A percentile compares a stretch with the other conserved stretches of the same genome.
Conservation (phyloP, 1,284 basidiomycete genomes). For the Ganoderma lingzhi region DNA sequence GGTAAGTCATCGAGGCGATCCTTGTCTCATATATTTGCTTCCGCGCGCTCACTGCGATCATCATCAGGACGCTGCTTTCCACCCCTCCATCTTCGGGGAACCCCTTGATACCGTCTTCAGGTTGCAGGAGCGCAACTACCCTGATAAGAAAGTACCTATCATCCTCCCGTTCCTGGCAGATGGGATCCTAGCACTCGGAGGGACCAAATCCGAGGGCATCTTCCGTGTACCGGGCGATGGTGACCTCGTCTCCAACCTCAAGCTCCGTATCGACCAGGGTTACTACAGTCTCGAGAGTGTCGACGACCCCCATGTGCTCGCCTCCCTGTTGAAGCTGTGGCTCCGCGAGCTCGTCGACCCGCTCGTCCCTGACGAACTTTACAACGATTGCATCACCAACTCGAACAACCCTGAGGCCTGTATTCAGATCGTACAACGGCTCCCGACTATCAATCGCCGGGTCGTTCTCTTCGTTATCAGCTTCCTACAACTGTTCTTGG, state of each 20-base stretch:
- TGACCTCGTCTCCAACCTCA: slow-evolving; percentile 86
- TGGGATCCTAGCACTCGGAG: slow-evolving; percentile 88
- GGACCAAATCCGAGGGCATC: slow-evolving; percentile 86
- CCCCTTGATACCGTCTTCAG: slow-evolving; percentile 84
- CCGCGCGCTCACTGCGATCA: background rate
- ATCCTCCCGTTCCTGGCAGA: slow-evolving; percentile 92
- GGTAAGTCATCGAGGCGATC: slow-evolving; percentile 50
- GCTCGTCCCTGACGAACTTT: slow-evolving; percentile 85
- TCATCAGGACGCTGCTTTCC: slow-evolving; percentile 86
- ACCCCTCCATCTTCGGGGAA: slow-evolving; percentile 93
- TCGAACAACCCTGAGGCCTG: slow-evolving; percentile 73
- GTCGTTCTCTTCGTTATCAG: slow-evolving; percentile 88
- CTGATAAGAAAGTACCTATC: slow-evolving; percentile 85
- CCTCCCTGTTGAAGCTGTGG: slow-evolving; percentile 91
- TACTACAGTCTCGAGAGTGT: slow-evolving; percentile 89
- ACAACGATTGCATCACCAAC: slow-evolving; percentile 84
- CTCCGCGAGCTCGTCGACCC: slow-evolving; percentile 90
- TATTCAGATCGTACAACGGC: slow-evolving; percentile 74
- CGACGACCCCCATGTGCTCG: slow-evolving; percentile 88
- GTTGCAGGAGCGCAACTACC: slow-evolving; percentile 85
- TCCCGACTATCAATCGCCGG: slow-evolving; percentile 86
- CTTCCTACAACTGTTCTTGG: slow-evolving; percentile 89
- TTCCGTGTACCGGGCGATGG: slow-evolving; percentile 91
- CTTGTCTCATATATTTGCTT: slow-evolving; percentile 5
- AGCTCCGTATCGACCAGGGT: slow-evolving; percentile 88